Evolutionary conservation across 139 green algal species (phyloP), one percentile per base, ranked within the genome.

Genomic region (Coelastrella sp.): DNA sequence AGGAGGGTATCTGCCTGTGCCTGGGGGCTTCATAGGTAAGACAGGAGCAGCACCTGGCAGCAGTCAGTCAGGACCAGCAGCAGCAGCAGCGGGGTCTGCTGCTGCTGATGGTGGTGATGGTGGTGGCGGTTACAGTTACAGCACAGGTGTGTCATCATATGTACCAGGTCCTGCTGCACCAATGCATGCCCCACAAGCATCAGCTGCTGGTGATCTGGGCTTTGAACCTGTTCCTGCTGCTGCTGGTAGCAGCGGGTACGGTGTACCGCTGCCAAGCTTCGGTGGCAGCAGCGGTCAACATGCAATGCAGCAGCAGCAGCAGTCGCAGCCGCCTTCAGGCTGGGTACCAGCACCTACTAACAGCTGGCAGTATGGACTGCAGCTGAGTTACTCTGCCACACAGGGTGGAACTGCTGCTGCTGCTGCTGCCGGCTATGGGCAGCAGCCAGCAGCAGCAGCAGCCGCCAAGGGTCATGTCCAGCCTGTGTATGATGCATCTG

Each of bases 381-480:
- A n/a, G n/a, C n/a, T n/a, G n/a, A n/a, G n/a, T n/a, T n/a, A n/a
- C n/a, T n/a, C n/a, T n/a, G n/a, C n/a, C n/a, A n/a, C n/a, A n/a
- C 57, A 66, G 57, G 19, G 57, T 40, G 25, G 27, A 0, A 7
- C 62, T 71, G n/a, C 62, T 71, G 66, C 34, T 40, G 2, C 9
- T 71, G 62, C 62, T 71, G 62, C 62, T 71, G 62, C n/a, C 15
- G n/a, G 62, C 13, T 5, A 5, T 8, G 25, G 62, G 41, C 41
- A 79, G 69, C 41, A 62, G 69, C 6, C 30, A 32, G 38, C 68
- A 76, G 67, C 67, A 76, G 40, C 67, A 59, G 35, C 68, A 76
- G 68, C 35, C 43, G 68, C 41, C 40, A 5, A 76, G 13, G 23
- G 19, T 30, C 27, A 34, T 64, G 53, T 19, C 17, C 53, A 64